These are phyloP conservation scores for Aspergillus vadensis DNA, from an alignment of 2,329 filamentous ascomycete genomes.

Conservation along the genomic window DNA sequence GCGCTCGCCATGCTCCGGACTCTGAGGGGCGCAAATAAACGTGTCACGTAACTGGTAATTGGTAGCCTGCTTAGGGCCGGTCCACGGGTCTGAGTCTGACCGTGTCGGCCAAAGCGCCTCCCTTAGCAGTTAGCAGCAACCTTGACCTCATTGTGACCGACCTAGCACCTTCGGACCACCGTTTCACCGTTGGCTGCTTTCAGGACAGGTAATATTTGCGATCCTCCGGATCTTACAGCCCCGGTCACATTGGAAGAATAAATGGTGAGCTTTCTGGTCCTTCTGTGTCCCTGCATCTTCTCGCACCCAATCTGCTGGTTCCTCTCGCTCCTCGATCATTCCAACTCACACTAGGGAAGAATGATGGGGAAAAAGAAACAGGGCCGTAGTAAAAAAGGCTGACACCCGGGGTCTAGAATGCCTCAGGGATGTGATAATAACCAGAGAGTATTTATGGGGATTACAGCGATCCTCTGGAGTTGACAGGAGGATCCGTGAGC, in stretches of 20 bases:
- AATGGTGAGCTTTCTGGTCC: neutral
- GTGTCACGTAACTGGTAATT: slow-evolving; percentile 15
- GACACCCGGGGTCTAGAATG: neutral
- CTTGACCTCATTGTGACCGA: slow-evolving; percentile 4
- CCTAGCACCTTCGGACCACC: slow-evolving; percentile 16
- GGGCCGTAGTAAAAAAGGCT: too few relatives aligned
- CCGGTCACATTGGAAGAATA: neutral
- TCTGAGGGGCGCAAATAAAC: slow-evolving; percentile 15
- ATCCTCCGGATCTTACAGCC: slow-evolving; percentile 6
- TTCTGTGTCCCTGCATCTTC: neutral
- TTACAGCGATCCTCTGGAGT: neutral
- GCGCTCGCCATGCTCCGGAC: slow-evolving; percentile 7
- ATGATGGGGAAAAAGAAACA: too few relatives aligned
- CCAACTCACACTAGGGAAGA: too few relatives aligned
- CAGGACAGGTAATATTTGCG: neutral
- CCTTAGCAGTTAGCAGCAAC: neutral
- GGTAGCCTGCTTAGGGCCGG: neutral
- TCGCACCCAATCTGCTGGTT: too few relatives aligned
- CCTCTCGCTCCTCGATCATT: too few relatives aligned
- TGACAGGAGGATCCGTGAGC: slow-evolving; percentile 5
- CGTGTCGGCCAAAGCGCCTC: slow-evolving; percentile 19
- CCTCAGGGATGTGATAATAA: neutral
- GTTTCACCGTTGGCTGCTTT: slow-evolving; percentile 18
- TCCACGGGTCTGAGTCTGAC: slow-evolving; percentile 17
- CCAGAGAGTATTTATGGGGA: neutral